Conservation (phyloP, 768 basidiomycete species). For the Lentinula aciculospora region DNA sequence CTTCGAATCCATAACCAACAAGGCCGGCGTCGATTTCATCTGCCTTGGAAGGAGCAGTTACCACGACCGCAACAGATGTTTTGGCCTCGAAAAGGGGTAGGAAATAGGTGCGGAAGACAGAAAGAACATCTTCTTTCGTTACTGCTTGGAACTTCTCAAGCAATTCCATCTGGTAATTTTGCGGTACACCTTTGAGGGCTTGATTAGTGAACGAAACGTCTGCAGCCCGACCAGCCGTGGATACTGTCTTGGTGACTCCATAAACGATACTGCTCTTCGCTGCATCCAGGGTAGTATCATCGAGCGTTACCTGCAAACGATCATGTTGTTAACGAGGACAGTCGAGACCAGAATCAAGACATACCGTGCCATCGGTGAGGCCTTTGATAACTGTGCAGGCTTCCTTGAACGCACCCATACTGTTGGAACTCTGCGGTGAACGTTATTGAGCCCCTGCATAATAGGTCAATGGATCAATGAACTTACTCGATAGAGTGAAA, state of each 20-base stretch:
- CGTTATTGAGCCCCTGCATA: conserved; percentile 4
- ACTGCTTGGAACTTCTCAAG: conserved; percentile 77
- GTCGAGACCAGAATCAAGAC: conserved; percentile 15
- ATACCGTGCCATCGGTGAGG: conserved; percentile 77
- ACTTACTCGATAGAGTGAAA: conserved; percentile 74
- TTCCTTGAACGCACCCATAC: conserved; percentile 73
- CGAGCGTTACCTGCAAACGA: conserved; percentile 61
- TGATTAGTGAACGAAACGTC: conserved; percentile 83
- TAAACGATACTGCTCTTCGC: conserved; percentile 92
- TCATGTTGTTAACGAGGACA: conserved; percentile 3
- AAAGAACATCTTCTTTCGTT: conserved; percentile 71
- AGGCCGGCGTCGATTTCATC: conserved; percentile 66
- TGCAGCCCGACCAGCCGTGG: conserved; percentile 84
- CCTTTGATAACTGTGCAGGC: conserved; percentile 73
- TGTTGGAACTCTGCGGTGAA: conserved; percentile 64
- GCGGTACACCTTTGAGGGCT: conserved; percentile 78
- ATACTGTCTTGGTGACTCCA: conserved; percentile 70
- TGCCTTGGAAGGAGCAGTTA: conserved; percentile 77
- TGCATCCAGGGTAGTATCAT: conserved; percentile 77
- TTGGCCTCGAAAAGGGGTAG: conserved; percentile 78
- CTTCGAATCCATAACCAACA: conserved; percentile 64
- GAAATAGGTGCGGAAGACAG: conserved; percentile 66
- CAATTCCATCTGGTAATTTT: conserved; percentile 69
- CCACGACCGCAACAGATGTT: conserved; percentile 74
- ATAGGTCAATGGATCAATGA: not conserved